Base-by-base conservation (phyloP, 139 green algal genomes). In the Yamagishiella unicocca region DNA sequence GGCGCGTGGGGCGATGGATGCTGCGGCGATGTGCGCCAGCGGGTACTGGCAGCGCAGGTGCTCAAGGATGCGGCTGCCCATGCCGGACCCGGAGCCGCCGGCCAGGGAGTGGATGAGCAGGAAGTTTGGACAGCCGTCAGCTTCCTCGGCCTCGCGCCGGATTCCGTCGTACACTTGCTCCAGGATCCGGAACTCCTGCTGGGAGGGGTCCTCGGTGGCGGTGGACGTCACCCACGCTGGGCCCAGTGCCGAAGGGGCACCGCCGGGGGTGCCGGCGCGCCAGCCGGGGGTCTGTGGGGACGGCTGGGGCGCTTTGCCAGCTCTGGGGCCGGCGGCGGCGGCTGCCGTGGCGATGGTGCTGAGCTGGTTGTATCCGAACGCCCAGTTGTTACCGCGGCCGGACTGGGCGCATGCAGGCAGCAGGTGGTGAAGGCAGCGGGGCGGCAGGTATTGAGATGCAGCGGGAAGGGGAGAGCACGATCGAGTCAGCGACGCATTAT, bases 351-450 rank as follows among this genome's bases (percentile, higher is more conserved):
- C 38, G 40, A 58, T 45, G 66, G 45, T 45, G 42, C 42, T 40
- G 7, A 85, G n/a, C 42, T 92, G 89, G 66, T 79, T 82, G 83
- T 93, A 93, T 7, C 90, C 90, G 45, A 90, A 93, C 1, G 90
- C 90, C 90, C 90, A 93, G 87, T 93, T 93, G 87, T 91, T 93
- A 71, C 90, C 90, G 33, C 90, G 82, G 17, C 90, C 90, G 17
- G 81, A 87, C 81, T 88, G 68, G 2, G 42, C n/a, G n/a, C n/a
- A n/a, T n/a, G n/a, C n/a, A n/a, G n/a, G n/a, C n/a, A n/a, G n/a
- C n/a, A n/a, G n/a, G n/a, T n/a, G n/a, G n/a, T n/a, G n/a, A n/a
- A n/a, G n/a, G n/a, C n/a, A n/a, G n/a, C n/a, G n/a, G n/a, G n/a
- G n/a, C n/a, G n/a, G n/a, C n/a, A n/a, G n/a, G n/a, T n/a, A n/a